Percentiles rank a stretch among this genome's conserved stretches.
phyloP scores from a whole-genome alignment of 345 rosid species.

The Clausena lansium region DNA sequence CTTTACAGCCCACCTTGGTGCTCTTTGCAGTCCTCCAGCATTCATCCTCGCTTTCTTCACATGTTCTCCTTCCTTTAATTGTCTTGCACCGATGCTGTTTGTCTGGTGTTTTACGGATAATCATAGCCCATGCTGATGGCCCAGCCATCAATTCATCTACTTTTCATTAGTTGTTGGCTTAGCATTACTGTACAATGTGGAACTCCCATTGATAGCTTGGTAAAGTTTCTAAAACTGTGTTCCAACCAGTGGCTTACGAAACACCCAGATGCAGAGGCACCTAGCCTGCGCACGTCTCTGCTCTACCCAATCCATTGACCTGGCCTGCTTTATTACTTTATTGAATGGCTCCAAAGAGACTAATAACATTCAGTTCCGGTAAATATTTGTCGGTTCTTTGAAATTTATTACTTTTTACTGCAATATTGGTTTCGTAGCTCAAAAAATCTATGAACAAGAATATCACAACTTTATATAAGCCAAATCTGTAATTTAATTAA shows the following conservation, averaged over 20 bases:
- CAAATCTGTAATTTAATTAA: no score
- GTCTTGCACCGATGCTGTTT: background rate
- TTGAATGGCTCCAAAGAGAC: no score
- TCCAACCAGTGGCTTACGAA: no score
- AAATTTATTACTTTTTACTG: no score
- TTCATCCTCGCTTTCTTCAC: background rate
- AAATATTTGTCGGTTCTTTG: no score
- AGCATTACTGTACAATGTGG: background rate
- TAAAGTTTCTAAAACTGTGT: constrained; percentile 29
- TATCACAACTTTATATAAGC: no score
- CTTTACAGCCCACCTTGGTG: background rate
- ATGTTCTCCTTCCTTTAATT: background rate
- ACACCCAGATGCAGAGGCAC: constrained; percentile 17
- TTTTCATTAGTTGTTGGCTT: background rate
- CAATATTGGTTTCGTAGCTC: no score
- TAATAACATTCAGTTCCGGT: no score
- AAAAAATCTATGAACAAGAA: no score
- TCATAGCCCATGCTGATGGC: background rate
- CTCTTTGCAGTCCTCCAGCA: background rate
- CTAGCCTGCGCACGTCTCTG: constrained; percentile 20
- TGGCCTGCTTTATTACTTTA: no score
- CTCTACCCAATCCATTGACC: constrained; percentile 23
- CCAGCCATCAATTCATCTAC: background rate
- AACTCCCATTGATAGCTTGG: constrained; percentile 5
- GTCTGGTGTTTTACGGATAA: background rate